phyloP scores from a whole-genome alignment of 1,284 basidiomycete species.

The Waitea zeae region DNA sequence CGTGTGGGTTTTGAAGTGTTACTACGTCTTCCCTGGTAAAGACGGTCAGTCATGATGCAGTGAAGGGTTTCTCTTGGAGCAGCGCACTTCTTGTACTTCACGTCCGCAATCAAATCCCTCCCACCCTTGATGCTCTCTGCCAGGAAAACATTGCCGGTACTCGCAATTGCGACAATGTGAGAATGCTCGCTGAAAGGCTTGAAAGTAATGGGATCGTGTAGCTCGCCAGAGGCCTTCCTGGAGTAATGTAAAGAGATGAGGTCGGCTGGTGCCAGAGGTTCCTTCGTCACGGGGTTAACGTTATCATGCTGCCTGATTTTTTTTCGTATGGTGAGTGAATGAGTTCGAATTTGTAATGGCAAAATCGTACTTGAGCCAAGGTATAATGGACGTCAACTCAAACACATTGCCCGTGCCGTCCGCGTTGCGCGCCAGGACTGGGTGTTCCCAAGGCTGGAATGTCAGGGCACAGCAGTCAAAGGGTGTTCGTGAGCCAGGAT shows the following conservation, averaged over 20 bases:
- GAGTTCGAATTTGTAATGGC: slow-evolving; percentile 3
- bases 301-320: slow-evolving; percentile 52
- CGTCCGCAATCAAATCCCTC: slow-evolving; percentile 74
- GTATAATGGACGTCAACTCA: slow-evolving; percentile 80
- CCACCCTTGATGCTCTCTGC: slow-evolving; percentile 83
- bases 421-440: slow-evolving; percentile 70
- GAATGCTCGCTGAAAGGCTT: slow-evolving; percentile 86
- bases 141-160: slow-evolving; percentile 84
- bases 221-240: slow-evolving; percentile 60
- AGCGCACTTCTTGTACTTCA: slow-evolving; percentile 66
- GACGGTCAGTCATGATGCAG: background rate
- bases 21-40: slow-evolving; percentile 67
- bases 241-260: slow-evolving; percentile 85
- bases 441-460: slow-evolving; percentile 80
- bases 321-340: slow-evolving; percentile 5
- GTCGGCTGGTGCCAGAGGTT: slow-evolving; percentile 59
- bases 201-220: slow-evolving; percentile 86
- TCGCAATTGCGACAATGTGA: slow-evolving; percentile 79
- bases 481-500: slow-evolving; percentile 48
- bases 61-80: background rate
- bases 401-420: slow-evolving; percentile 74
- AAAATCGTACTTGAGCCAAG: slow-evolving; percentile 74
- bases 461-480: slow-evolving; percentile 90
- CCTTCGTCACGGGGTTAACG: slow-evolving; percentile 77
- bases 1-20: slow-evolving; percentile 81